Percentiles rank a stretch among this genome's conserved stretches.
Conservation (phyloP, 305 asterid species). For the Fraxinus baroniana region DNA sequence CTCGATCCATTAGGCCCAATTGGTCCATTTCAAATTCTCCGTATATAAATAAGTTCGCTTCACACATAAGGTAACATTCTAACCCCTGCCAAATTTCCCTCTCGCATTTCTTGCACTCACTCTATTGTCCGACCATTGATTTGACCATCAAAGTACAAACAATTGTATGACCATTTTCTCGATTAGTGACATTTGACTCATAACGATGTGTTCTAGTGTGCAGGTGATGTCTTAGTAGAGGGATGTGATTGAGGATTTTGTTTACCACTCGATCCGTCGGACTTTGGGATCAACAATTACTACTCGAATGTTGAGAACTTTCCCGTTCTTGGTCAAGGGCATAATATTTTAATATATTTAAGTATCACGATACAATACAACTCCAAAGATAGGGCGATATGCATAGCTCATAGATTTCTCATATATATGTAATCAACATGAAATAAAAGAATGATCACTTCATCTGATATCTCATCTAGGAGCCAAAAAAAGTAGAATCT, state of each 20-base stretch:
- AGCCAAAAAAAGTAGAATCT: conserved; percentile 55
- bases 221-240: not conserved
- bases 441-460: conserved; percentile 38
- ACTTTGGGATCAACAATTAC: not conserved
- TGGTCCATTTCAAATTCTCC: not conserved
- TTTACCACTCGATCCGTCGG: not conserved
- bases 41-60: not conserved
- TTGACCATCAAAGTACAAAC: not conserved
- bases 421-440: not conserved
- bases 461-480: conserved; percentile 33
- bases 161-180: not conserved
- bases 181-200: no score
- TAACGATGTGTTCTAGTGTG: not conserved
- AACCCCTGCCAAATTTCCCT: not conserved
- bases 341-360: not conserved
- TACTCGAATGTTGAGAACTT: not conserved
- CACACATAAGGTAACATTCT: not conserved
- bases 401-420: conserved; percentile 29
- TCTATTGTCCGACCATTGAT: no score
- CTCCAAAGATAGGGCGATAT: conserved; percentile 21
- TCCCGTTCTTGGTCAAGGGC: not conserved
- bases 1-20: not conserved
- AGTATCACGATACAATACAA: not conserved
- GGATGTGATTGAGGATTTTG: not conserved
- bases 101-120: not conserved